These are phyloP conservation scores for Fusarium avenaceum DNA, from an alignment of 2,329 filamentous ascomycete genomes.

Conservation along the genomic window DNA sequence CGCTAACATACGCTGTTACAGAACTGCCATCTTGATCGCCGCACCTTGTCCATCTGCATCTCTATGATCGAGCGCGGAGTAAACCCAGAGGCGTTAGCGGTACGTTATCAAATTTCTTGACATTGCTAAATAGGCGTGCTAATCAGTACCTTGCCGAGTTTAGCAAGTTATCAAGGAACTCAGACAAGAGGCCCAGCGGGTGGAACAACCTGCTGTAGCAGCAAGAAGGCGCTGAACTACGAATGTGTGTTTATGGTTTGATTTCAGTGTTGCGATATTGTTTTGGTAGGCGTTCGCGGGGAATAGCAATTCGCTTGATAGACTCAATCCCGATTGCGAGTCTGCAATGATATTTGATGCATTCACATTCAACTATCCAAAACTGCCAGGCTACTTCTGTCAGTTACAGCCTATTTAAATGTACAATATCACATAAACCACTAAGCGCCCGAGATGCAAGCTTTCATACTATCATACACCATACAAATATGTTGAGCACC, in stretches of 20 bases:
- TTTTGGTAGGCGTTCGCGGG: slow-evolving; percentile 29
- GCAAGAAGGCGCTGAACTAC: slow-evolving; percentile 45
- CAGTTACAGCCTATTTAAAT: slow-evolving; percentile 19
- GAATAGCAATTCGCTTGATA: slow-evolving; percentile 15
- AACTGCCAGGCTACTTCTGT: slow-evolving; percentile 19
- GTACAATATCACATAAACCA: slow-evolving; percentile 5
- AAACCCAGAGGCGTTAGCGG: slow-evolving; percentile 93
- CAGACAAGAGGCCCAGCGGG: slow-evolving; percentile 67
- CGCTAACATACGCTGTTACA: slow-evolving; percentile 55
- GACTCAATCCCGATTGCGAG: neutral
- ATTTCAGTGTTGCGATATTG: slow-evolving; percentile 1
- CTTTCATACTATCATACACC: slow-evolving; percentile 23
- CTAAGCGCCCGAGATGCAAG: slow-evolving; percentile 38
- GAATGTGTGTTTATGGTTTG: neutral
- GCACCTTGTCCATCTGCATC: slow-evolving; percentile 93
- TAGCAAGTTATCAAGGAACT: slow-evolving; percentile 73
- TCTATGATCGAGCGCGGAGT: slow-evolving; percentile 98
- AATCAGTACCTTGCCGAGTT: neutral
- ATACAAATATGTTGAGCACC: slow-evolving; percentile 28
- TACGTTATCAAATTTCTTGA: slow-evolving; percentile 61
- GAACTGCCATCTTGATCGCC: slow-evolving; percentile 94
- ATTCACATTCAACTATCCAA: slow-evolving; percentile 16
- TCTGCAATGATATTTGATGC: slow-evolving; percentile 23
- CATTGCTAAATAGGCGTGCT: neutral
- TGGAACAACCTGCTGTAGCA: slow-evolving; percentile 58